Evolutionary conservation across 2,329 filamentous ascomycete species (phyloP).

Genomic region (Ascochyta koolunga): DNA sequence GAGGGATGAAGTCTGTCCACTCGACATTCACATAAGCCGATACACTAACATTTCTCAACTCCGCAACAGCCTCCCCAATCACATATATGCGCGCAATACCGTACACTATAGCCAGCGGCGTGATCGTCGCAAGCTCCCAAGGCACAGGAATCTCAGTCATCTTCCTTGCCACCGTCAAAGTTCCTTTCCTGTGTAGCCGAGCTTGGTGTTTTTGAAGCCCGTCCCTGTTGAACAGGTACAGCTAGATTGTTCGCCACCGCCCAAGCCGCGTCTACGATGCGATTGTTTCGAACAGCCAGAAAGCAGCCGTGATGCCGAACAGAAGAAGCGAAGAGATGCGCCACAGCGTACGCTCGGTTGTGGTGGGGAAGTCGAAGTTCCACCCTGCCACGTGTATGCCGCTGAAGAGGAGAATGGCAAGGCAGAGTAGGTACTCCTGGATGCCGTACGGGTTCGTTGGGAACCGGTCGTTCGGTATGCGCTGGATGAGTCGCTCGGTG

Average conservation of each 20-base stretch:
- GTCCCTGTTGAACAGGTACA: slow-evolving; percentile 18
- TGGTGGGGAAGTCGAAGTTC: slow-evolving; percentile 23
- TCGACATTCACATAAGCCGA: slow-evolving; percentile 28
- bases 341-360: slow-evolving; percentile 16
- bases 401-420: slow-evolving; percentile 14
- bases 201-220: slow-evolving; percentile 11
- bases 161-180: slow-evolving; percentile 16
- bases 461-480: slow-evolving; percentile 24
- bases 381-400: slow-evolving; percentile 19
- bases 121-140: slow-evolving; percentile 26
- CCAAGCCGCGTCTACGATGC: slow-evolving; percentile 25
- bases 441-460: slow-evolving; percentile 21
- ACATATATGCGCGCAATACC: slow-evolving; percentile 24
- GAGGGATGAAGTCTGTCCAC: slow-evolving; percentile 27
- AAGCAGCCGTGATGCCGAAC: slow-evolving; percentile 25
- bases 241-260: slow-evolving; percentile 21
- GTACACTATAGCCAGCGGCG: slow-evolving; percentile 26
- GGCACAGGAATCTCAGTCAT: slow-evolving; percentile 21
- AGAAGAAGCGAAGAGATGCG: slow-evolving; percentile 18
- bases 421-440: slow-evolving; percentile 23
- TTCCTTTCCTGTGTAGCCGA: slow-evolving; percentile 11
- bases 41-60: slow-evolving; percentile 20
- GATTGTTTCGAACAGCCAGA: slow-evolving; percentile 27
- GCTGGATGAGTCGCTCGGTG: slow-evolving; percentile 21
- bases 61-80: slow-evolving; percentile 25